Base-by-base conservation (phyloP, 805 yeast species). In the Schwanniomyces yamadae region DNA sequence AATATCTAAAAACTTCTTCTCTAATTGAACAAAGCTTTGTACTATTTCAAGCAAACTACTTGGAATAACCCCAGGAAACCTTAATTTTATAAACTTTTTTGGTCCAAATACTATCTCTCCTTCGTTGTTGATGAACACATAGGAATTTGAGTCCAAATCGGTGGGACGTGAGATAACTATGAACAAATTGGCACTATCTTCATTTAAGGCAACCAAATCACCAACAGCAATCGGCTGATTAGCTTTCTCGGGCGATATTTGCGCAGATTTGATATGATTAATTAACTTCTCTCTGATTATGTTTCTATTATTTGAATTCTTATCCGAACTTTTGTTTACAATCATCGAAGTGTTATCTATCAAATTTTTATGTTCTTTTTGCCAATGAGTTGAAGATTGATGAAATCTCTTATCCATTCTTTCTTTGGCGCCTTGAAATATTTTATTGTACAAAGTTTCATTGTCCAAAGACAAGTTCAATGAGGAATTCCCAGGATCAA, bases 191-290 rank as follows among this genome's bases (percentile, higher is more conserved):
- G 71, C 60, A 24, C 66, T 67, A 33, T 71, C 65, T 1, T 62
- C 57, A 10, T 64, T 60, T 12, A 82, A 51, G 12, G 78, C 73
- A 4, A 82, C 88, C 31, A 82, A 60, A 54, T 84, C 90, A 30
- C 91, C 90, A 3, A 78, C 61, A 6, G 62, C 44, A 11, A 78
- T 33, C 3, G 58, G 50, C 6, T 47, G 32, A 8, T 37, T 37
- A 1, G 48, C 43, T 12, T 27, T 39, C 6, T 26, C 38, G 5
- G 49, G 43, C 5, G 55, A 44, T 8, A 55, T 46, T 2, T 39
- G 40, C 3, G 55, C 52, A 9, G 37, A 43, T 8, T 28, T 15
- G n/a, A 54, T 41, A 31, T 27, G 17, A 18, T 36, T 26, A 2
- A 30, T 14, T 12, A 35, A 22, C 6, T 29, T 28, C 7, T 24